Evolutionary conservation across 2,329 filamentous ascomycete genomes (phyloP).

Genomic region (Fusarium pilosicola): DNA sequence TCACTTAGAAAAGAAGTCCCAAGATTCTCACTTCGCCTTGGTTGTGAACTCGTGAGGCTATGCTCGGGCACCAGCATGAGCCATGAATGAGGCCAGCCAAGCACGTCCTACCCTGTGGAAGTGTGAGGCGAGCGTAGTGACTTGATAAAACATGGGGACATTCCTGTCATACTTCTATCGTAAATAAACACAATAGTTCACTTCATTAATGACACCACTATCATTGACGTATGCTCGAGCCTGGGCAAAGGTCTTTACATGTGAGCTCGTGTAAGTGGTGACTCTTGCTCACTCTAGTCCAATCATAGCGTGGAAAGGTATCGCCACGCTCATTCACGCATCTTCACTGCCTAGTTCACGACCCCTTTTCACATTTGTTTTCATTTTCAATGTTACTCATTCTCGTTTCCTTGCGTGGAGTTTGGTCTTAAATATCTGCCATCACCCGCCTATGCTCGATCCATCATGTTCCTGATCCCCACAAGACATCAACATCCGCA

Average conservation of each 20-base stretch:
- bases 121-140: neutral
- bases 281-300: neutral
- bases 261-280: neutral
- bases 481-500: neutral
- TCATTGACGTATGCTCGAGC: neutral
- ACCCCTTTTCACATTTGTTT: neutral
- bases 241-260: neutral
- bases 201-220: neutral
- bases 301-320: constrained; percentile 8
- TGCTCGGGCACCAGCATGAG: neutral
- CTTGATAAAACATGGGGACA: neutral
- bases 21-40: neutral
- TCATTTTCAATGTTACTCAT: neutral
- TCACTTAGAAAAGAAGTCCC: neutral
- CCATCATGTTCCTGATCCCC: neutral
- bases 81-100: constrained; percentile 4
- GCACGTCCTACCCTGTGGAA: constrained; percentile 2
- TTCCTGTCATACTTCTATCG: neutral
- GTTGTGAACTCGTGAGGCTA: neutral
- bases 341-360: constrained; percentile 4
- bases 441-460: neutral
- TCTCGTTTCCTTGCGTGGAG: neutral
- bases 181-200: neutral
- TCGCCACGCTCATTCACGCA: constrained; percentile 17
- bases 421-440: neutral